Conservation (phyloP, 1,139 yeast species). For the Suhomyces yuchorum region DNA sequence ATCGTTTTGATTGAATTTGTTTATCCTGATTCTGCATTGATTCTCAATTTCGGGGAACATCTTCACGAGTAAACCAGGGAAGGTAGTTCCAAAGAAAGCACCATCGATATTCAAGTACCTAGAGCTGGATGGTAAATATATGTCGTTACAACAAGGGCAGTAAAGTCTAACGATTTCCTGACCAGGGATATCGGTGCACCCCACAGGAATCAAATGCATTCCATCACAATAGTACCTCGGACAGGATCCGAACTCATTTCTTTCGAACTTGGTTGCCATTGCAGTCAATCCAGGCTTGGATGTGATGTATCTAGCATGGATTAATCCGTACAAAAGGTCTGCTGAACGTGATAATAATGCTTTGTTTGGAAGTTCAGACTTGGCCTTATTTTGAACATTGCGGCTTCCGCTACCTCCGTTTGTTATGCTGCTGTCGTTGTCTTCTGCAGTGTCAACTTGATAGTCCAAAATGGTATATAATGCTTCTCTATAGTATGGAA, state of each 20-base stretch:
- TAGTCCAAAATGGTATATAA: slow-evolving; percentile 76
- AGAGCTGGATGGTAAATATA: slow-evolving; percentile 83
- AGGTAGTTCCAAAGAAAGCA: slow-evolving; percentile 94
- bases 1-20: slow-evolving; percentile 52
- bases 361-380: slow-evolving; percentile 60
- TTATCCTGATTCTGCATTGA: slow-evolving; percentile 53
- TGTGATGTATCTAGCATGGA: slow-evolving; percentile 88
- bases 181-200: slow-evolving; percentile 88
- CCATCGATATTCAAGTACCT: slow-evolving; percentile 90
- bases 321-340: slow-evolving; percentile 86
- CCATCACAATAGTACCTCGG: slow-evolving; percentile 90
- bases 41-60: slow-evolving; percentile 80
- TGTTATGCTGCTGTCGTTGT: slow-evolving; percentile 21
- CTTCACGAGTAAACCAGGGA: slow-evolving; percentile 88
- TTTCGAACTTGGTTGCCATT: slow-evolving; percentile 95
- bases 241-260: slow-evolving; percentile 87
- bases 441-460: slow-evolving; percentile 79
- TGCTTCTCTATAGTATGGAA: slow-evolving; percentile 91
- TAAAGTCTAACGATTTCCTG: slow-evolving; percentile 87
- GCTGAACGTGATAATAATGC: slow-evolving; percentile 87
- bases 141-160: slow-evolving; percentile 93
- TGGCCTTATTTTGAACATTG: slow-evolving; percentile 16
- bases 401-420: slow-evolving; percentile 12
- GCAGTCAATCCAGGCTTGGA: slow-evolving; percentile 89
- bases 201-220: slow-evolving; percentile 91